Evolutionary conservation across 2,329 filamentous ascomycete species (phyloP), one percentile per base, ranked within the genome.

Genomic region (Alternaria brassicae): DNA sequence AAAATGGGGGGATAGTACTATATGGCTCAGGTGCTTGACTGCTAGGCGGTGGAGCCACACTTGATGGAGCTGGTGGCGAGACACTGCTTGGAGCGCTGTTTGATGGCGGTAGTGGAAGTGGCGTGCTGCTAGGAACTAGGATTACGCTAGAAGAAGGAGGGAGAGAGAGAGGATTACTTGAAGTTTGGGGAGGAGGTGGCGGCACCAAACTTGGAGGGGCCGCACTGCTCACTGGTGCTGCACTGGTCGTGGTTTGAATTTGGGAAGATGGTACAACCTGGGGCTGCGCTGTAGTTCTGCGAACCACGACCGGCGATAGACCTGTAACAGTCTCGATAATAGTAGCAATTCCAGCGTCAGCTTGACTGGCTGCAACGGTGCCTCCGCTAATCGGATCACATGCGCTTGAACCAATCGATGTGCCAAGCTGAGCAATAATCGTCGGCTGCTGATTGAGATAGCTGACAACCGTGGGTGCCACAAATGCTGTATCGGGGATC

Each of bases 371-470:
- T 2, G 51, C 25, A 1, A 27, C 36, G 0, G 58, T 58, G 13
- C 47, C 30, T 3, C 68, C 68, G n/a, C 65, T 59, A 4, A 76
- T 56, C 2, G 75, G 75, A 51, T 78, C 75, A 47, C 75, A 78
- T 9, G 75, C 75, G 3, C 51, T 52, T n/a, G 58, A 4, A 9
- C 68, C 70, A 44, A 77, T 77, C 0, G 66, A 25, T 3, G 55
- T 25, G 3, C 72, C 73, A 7, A 78, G 69, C 40, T 78, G 76
- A 21, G 62, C 61, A 3, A 62, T 44, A 2, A 78, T 70, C 0
- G 72, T 76, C 1, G 71, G 63, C 1, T 73, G 57, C 3, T 53
- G 58, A 17, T 78, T 77, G 3, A 78, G 63, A 47, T 77, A 77
- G 1, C 37, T 30, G 2, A 77, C 69, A 1, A 78, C 68, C 3